Base-by-base conservation (phyloP, 2,329 filamentous ascomycete species). In the Graphilbum sp. region DNA sequence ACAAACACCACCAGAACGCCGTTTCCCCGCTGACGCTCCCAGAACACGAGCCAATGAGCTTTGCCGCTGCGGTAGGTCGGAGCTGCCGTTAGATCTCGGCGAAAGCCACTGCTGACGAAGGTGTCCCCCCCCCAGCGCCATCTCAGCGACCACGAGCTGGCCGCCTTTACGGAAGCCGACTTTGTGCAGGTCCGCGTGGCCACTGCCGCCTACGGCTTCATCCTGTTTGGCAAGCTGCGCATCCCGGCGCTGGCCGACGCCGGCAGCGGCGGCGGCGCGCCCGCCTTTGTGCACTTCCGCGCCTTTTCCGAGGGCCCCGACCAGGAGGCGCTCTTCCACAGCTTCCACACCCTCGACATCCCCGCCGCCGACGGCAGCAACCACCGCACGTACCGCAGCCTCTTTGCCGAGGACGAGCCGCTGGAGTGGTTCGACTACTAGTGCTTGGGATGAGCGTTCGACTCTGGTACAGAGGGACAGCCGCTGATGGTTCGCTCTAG, bases 1-100 rank as follows among this genome's bases (percentile, higher is more conserved):
- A 35, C n/a, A n/a, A n/a, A n/a, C n/a, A n/a, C n/a, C n/a, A n/a
- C n/a, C n/a, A n/a, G n/a, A n/a, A n/a, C n/a, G n/a, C n/a, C n/a
- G n/a, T n/a, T n/a, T n/a, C n/a, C n/a, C n/a, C n/a, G 32, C 29
- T 38, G 18, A 34, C 30, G 4, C 4, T 12, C 21, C 10, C 32
- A 67, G 66, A 71, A 47, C 68, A 72, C 45, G 67, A 71, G 45
- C 60, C 60, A 9, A 61, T 67, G 43, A 70, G 69, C 51, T 72
- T 72, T 55, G 40, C 37, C 1, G 60, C 61, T n/a, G 60, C 64
- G 2, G 64, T 64, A 37, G 46, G 42, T 53, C 20, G 24, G 13
- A n/a, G n/a, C n/a, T n/a, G n/a, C n/a, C n/a, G n/a, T n/a, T n/a
- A n/a, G n/a, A n/a, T n/a, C n/a, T n/a, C n/a, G n/a, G n/a, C n/a